A percentile compares a stretch with the other conserved stretches of the same genome.
These are phyloP conservation scores for Delitschia confertaspora DNA, from an alignment of 495 filamentous ascomycete genomes.

Conservation along the genomic window DNA sequence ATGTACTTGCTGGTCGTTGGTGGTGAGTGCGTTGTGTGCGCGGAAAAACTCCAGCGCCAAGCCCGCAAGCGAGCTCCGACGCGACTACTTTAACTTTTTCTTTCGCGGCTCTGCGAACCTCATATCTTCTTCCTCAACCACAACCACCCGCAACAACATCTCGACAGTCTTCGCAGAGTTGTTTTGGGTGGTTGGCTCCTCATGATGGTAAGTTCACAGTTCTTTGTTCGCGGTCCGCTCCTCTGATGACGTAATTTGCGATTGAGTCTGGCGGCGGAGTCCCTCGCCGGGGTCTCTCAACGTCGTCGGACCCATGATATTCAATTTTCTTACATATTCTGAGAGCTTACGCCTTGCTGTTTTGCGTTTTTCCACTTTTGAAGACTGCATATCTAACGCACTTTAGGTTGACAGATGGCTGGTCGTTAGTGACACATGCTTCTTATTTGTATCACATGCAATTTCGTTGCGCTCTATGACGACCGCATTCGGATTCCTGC, in stretches of 20 bases:
- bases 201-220: constrained; percentile 16
- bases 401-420: no score
- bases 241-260: constrained; percentile 98
- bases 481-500: no score
- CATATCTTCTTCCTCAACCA: neutral
- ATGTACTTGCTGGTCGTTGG: constrained; percentile 5
- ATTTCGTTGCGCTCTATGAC: no score
- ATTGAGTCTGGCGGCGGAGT: constrained; percentile 71
- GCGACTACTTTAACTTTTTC: constrained; percentile 2
- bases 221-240: constrained; percentile 20
- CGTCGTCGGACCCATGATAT: constrained; percentile 67
- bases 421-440: no score
- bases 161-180: neutral
- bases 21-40: constrained; percentile 2
- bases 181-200: no score
- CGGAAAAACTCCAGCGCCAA: neutral
- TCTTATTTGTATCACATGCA: no score
- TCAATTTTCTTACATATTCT: constrained; percentile 97
- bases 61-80: constrained; percentile 5
- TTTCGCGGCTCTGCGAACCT: constrained; percentile 5
- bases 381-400: neutral
- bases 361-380: constrained; percentile 16
- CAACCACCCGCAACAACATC: constrained; percentile 2
- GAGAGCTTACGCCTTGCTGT: constrained; percentile 41
- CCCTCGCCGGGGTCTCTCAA: constrained; percentile 80